A percentile compares a stretch with the other conserved stretches of the same genome.
Conservation (phyloP, 495 filamentous ascomycete species). For the Aspergillus diversus region DNA sequence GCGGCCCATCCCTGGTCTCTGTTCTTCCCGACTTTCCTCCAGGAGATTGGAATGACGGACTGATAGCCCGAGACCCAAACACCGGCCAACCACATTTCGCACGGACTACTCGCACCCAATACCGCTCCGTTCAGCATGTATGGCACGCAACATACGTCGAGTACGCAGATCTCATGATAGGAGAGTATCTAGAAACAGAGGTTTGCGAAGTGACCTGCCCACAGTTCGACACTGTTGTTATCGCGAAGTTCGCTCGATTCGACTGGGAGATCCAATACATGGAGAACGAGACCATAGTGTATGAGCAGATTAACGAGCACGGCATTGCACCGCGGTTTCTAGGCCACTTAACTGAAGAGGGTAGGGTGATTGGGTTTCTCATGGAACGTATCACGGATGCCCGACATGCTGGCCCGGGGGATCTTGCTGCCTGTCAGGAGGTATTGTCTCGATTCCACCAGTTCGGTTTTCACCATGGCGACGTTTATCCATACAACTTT, state of each 20-base stretch:
- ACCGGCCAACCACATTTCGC: constrained; percentile 28
- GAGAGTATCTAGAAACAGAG: no score
- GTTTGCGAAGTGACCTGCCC: no score
- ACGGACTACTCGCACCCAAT: constrained; percentile 17
- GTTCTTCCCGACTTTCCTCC: constrained; percentile 27
- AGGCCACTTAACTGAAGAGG: constrained; percentile 47
- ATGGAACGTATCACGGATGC: constrained; percentile 37
- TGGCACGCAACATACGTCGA: constrained; percentile 33
- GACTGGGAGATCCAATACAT: constrained; percentile 43
- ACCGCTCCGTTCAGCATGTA: constrained; percentile 24
- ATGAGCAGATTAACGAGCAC: constrained; percentile 41
- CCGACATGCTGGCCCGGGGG: constrained; percentile 33
- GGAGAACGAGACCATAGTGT: constrained; percentile 46
- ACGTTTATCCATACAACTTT: constrained; percentile 52
- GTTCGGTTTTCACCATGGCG: constrained; percentile 45
- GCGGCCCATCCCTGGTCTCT: constrained; percentile 30
- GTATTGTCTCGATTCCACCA: constrained; percentile 37
- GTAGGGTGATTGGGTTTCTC: constrained; percentile 50
- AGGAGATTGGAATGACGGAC: constrained; percentile 33
- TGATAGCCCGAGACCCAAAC: constrained; percentile 23
- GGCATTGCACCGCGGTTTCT: constrained; percentile 46
- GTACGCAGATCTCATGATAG: constrained; percentile 7
- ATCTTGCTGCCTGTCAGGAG: constrained; percentile 35
- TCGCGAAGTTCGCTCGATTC: constrained; percentile 44
- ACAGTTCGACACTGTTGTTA: no score